Evolutionary conservation across 164 flowering plant genomes (phyloP), one percentile per base, ranked within the genome.

Genomic region (Warburgia ugandensis): DNA sequence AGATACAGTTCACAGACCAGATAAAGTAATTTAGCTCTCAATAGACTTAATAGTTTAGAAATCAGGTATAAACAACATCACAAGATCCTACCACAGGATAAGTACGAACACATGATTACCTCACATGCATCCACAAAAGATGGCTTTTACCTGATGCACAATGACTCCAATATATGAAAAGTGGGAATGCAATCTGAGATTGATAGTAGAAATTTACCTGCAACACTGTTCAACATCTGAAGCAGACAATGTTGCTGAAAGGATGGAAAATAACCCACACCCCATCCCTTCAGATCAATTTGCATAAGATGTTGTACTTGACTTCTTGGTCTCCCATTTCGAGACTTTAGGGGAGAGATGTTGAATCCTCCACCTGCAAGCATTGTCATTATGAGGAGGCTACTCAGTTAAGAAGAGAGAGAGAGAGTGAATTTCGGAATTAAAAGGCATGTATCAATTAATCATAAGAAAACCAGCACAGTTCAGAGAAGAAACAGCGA

Each of bases 241-340:
- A 82, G 83, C 21, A 89, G 85, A 70, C 96, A 86, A 61, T 89
- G 84, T 61, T 94, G 99, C 74, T 89, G 96, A 73, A 82, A 94
- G 27, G 85, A 78, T 42, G 99, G 67, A 29, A 79, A 28, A 60
- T 84, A 94, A 57, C 95, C 94, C 8, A 71, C 90, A 68, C 90
- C 99, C 99, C 99, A 94, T 13, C 99, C 99, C 69, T 94, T 94
- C 58, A 94, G 67, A 73, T 94, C 99, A 67, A 94, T 83, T 68
- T 94, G 99, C 92, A 94, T 86, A 49, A 94, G 97, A 69, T 89
- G 97, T 69, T 94, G 99, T 30, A 94, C 97, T 70, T 84, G 87
- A 29, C 97, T 52, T 66, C 99, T 73, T 27, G 99, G 90, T 63
- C 71, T 82, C 51, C 99, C 99, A 70, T 82, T 77, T 53, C 81